These are phyloP conservation scores for Amanita muscaria DNA, from an alignment of 768 basidiomycete genomes.

Conservation along the genomic window DNA sequence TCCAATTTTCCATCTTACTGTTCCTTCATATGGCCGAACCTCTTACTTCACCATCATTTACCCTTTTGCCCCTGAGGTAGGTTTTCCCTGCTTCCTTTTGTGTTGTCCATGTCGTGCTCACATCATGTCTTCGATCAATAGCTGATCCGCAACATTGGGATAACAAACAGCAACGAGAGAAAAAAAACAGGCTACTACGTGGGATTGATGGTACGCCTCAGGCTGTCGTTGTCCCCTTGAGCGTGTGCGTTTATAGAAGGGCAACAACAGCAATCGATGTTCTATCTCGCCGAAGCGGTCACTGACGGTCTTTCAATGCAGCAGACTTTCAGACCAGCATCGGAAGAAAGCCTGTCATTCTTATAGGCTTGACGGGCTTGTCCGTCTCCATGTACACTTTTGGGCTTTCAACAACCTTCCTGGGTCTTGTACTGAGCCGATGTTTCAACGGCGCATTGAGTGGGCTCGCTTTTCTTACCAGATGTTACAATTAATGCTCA, in stretches of 20 bases:
- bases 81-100: too few species aligned
- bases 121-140: constrained; percentile 15
- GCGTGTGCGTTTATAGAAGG: neutral
- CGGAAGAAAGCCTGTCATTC: constrained; percentile 69
- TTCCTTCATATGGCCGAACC: too few species aligned
- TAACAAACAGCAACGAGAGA: constrained; percentile 65
- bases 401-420: constrained; percentile 62
- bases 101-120: neutral
- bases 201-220: constrained; percentile 53
- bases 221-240: neutral
- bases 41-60: constrained; percentile 63
- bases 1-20: constrained; percentile 60
- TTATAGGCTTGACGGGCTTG: constrained; percentile 55
- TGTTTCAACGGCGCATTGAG: constrained; percentile 64
- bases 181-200: constrained; percentile 69
- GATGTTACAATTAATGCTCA: constrained; percentile 1
- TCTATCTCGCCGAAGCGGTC: constrained; percentile 63
- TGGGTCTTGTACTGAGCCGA: constrained; percentile 56
- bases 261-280: constrained; percentile 55
- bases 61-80: constrained; percentile 69
- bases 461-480: constrained; percentile 21
- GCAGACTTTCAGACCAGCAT: constrained; percentile 60
- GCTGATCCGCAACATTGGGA: constrained; percentile 61
- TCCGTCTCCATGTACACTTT: constrained; percentile 66
- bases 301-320: constrained; percentile 74